phyloP scores from a whole-genome alignment of 2,329 filamentous ascomycete genomes.

The Epichloe baconii region DNA sequence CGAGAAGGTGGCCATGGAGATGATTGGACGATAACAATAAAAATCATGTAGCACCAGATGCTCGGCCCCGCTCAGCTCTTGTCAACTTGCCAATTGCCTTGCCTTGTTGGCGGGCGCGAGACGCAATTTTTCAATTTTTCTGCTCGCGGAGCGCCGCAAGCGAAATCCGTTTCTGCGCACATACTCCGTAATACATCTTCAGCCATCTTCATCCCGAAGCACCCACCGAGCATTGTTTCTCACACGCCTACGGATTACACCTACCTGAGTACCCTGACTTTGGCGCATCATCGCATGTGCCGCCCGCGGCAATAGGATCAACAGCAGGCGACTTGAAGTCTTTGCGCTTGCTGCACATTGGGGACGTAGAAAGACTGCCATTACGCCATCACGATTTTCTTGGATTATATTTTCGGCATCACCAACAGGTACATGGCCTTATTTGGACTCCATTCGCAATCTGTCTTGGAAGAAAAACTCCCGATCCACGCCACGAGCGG shows the following conservation, averaged over 20 bases:
- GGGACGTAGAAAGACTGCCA: constrained; percentile 44
- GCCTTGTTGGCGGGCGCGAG: too few species aligned
- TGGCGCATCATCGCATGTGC: constrained; percentile 26
- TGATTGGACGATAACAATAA: too few species aligned
- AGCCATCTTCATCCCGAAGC: not conserved
- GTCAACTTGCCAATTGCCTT: too few species aligned
- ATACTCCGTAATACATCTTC: not conserved
- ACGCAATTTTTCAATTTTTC: not conserved
- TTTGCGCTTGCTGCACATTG: constrained; percentile 47
- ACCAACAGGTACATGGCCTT: too few species aligned
- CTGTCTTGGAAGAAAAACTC: too few species aligned
- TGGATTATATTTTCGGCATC: not conserved
- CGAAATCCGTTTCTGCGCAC: not conserved
- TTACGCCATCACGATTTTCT: not conserved
- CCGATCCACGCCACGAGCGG: too few species aligned
- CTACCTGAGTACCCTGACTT: not conserved
- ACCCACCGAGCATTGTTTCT: not conserved
- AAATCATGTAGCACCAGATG: not conserved
- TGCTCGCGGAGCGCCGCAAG: not conserved
- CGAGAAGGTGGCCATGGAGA: too few species aligned
- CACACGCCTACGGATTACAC: not conserved
- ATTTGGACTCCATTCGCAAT: too few species aligned
- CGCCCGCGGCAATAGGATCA: constrained; percentile 25
- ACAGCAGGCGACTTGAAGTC: constrained; percentile 51
- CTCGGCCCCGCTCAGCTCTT: not conserved